phyloP scores from a whole-genome alignment of 257 asterid genomes.

The Linaria vulgaris region DNA sequence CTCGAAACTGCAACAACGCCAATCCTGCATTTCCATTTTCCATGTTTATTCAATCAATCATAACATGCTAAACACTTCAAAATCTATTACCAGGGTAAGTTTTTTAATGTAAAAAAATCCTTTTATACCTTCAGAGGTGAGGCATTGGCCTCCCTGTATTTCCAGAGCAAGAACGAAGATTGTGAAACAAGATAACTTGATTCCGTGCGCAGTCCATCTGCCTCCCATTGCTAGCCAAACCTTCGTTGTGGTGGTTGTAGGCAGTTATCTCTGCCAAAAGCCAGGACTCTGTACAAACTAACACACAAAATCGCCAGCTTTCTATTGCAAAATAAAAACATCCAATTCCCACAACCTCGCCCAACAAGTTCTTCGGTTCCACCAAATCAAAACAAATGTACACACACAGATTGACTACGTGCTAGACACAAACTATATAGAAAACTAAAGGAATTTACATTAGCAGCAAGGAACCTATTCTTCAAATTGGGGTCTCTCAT shows the following conservation, averaged over 20 bases:
- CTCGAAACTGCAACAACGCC: conserved; percentile 63
- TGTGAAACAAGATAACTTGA: conserved; percentile 40
- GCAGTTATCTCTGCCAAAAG: conserved; percentile 64
- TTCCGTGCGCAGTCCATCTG: conserved; percentile 56
- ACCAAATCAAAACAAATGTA: conserved; percentile 21
- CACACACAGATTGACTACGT: conserved; percentile 27
- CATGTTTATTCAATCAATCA: conserved; percentile 20
- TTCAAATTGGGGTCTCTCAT: conserved; percentile 55
- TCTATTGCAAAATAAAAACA: conserved; percentile 31
- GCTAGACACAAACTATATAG: conserved; percentile 25
- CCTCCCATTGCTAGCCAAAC: conserved; percentile 60
- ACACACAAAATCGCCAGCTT: conserved; percentile 68
- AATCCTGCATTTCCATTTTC: conserved; percentile 59
- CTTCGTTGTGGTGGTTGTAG: conserved; percentile 46
- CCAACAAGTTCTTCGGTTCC: conserved; percentile 25
- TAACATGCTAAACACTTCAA: conserved; percentile 9
- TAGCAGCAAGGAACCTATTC: conserved; percentile 25
- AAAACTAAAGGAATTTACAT: conserved; percentile 26
- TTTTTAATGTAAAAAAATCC: too few species aligned
- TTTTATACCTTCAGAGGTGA: conserved; percentile 72
- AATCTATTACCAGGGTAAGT: neutral
- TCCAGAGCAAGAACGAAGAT: conserved; percentile 45
- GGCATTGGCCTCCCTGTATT: conserved; percentile 47
- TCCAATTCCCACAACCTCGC: conserved; percentile 25
- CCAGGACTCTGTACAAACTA: conserved; percentile 47